Evolutionary conservation across 352 stramenopile genomes (phyloP).

Genomic region (Phytophthora rubi): DNA sequence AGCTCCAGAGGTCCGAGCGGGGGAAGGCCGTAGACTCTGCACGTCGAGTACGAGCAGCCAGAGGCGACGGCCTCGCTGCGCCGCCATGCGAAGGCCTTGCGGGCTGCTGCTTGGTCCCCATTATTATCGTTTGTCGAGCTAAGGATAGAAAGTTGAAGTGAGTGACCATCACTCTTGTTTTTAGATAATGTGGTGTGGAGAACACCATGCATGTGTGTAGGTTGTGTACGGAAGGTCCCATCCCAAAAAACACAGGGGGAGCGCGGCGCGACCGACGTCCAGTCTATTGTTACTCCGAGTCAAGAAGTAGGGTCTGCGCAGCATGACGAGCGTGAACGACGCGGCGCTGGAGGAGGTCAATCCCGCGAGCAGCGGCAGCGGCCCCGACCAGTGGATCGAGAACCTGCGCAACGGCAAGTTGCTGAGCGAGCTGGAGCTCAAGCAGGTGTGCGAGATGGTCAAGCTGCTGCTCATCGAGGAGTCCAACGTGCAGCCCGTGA

Average conservation of each 20-base stretch:
- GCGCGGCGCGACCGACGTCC: conserved; percentile 12
- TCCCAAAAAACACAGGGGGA: conserved; percentile 15
- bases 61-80: conserved; percentile 16
- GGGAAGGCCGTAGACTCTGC: conserved; percentile 45
- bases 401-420: conserved; percentile 78
- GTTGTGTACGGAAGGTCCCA: conserved; percentile 19
- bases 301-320: conserved; percentile 7
- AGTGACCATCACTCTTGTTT: conserved; percentile 12
- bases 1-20: conserved; percentile 66
- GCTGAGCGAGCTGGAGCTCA: conserved; percentile 88
- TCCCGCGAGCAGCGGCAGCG: conserved; percentile 58
- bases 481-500: conserved; percentile 92
- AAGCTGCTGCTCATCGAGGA: conserved; percentile 93
- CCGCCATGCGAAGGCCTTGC: conserved; percentile 4
- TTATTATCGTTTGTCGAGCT: conserved; percentile 7
- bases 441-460: conserved; percentile 90
- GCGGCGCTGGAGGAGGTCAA: conserved; percentile 59
- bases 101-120: conserved; percentile 25
- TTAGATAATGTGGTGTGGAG: background rate
- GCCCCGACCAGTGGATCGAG: conserved; percentile 88
- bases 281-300: conserved; percentile 31
- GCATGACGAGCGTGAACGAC: conserved; percentile 74
- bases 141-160: conserved; percentile 22
- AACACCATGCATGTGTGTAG: conserved; percentile 8
- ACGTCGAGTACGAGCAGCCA: conserved; percentile 24